Evolutionary conservation across 2,329 filamentous ascomycete species (phyloP), one percentile per base, ranked within the genome.

Genomic region (Aspergillus tamarii): DNA sequence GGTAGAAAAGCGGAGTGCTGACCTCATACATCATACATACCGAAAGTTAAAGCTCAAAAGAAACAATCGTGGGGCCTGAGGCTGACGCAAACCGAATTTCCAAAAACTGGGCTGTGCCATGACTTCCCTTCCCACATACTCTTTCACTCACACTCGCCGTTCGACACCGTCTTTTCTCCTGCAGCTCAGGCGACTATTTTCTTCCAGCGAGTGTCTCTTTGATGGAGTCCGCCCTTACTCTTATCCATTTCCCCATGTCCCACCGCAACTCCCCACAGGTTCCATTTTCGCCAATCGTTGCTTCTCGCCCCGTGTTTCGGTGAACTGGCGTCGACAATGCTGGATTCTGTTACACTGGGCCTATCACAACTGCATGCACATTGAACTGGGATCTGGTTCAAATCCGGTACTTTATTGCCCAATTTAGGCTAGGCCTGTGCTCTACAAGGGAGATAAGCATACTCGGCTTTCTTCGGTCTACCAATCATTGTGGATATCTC

Each of bases 241-340:
- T 41, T 53, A 32, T 45, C 34, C 45, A 43, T 50, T 64, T 60
- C 61, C 64, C 58, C 60, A 67, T 68, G 67, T 65, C 64, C 64
- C 65, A 68, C 63, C 54, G 46, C 57, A 59, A 60, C 60, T 62
- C 62, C 64, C 64, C 63, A 66, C 63, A 53, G 62, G 57, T 63
- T 55, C 63, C 63, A 64, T 60, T 66, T 46, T 50, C 45, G 52
- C 58, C 54, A 55, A 60, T 60, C 41, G 23, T 59, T 57, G 52
- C 52, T 34, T 21, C 59, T 34, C 28, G 36, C 23, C 55, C 56
- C 54, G 30, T 43, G 50, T 53, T 52, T 58, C 61, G 62, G 59
- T 68, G 67, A 70, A 62, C 58, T 64, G 66, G 64, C 63, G 54
- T 46, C 64, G 63, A 63, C 34, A 30, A 67, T 69, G 67, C 63